Base-by-base conservation (phyloP, 495 filamentous ascomycete genomes). In the Aspergillus funiculosus region DNA sequence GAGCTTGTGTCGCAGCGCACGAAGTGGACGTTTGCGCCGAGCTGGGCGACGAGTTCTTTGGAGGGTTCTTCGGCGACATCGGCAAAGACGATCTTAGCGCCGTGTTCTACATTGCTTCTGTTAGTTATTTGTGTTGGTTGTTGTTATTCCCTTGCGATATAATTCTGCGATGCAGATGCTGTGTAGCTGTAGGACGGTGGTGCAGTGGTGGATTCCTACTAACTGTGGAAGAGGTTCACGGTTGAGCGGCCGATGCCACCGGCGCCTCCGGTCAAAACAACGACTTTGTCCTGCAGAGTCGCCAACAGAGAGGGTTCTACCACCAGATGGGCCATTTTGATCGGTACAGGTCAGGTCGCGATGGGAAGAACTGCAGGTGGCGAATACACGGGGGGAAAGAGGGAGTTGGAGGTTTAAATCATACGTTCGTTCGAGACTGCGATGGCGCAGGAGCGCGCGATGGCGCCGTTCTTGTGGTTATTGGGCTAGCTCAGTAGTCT, bases 261-360 rank as follows among this genome's bases (percentile, higher is more conserved):
- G 4, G 43, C 43, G 4, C 43, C 43, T 6, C 43, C 43, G 8
- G 43, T 46, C 4, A 46, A n/a, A 13, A 46, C 34, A 11, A 46
- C 21, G 15, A 46, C 43, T 32, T 46, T 46, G 35, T 46, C 43
- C 6, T 31, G 24, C 2, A 30, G 10, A 17, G 34, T 39, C 18
- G 34, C 10, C 9, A 31, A 26, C 10, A 43, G 41, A 17, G 41
- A 43, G 0, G 18, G 28, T 8, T 43, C 29, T n/a, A 43, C 14
- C 6, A 34, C 15, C 18, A 43, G 28, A 20, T 43, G 41, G 7
- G 41, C 29, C 41, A 43, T 43, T n/a, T n/a, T n/a, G n/a, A n/a
- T n/a, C n/a, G n/a, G n/a, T n/a, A n/a, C n/a, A n/a, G n/a, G n/a
- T n/a, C n/a, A n/a, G n/a, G n/a, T n/a, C n/a, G n/a, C n/a, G n/a